Percentiles rank a stretch among this genome's conserved stretches.
These are phyloP conservation scores for Aquilaria sinensis DNA, from an alignment of 345 rosid species.

Conservation along the genomic window DNA sequence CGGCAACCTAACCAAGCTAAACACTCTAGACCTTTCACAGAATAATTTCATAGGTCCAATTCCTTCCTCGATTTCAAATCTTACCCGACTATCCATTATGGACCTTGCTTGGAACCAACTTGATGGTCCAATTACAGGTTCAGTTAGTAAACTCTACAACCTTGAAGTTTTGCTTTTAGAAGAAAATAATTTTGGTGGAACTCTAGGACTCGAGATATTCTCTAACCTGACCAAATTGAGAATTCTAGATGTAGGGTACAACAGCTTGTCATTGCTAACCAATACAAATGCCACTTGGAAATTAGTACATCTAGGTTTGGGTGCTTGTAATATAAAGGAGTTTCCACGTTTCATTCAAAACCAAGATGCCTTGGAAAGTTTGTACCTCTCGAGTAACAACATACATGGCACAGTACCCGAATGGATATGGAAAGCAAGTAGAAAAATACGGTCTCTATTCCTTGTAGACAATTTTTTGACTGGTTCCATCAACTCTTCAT, in stretches of 20 bases:
- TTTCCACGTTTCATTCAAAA: constrained; percentile 10
- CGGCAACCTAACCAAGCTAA: constrained; percentile 3
- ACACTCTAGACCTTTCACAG: background rate
- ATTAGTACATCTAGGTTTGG: background rate
- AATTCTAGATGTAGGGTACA: background rate
- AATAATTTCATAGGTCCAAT: constrained; percentile 9
- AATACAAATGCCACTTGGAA: background rate
- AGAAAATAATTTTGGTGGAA: too few species aligned
- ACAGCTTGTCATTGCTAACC: background rate
- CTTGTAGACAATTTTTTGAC: constrained; percentile 13
- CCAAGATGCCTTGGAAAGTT: background rate
- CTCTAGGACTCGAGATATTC: too few species aligned
- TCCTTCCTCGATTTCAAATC: background rate
- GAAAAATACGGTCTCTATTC: constrained; percentile 4
- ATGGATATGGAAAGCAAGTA: constrained; percentile 5
- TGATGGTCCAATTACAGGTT: constrained; percentile 14
- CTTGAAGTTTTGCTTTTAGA: too few species aligned
- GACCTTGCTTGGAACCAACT: constrained; percentile 11
- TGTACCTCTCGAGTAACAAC: constrained; percentile 14
- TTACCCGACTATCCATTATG: background rate
- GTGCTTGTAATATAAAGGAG: constrained; percentile 8
- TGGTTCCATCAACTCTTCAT: background rate
- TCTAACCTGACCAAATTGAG: background rate
- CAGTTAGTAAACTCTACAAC: background rate
- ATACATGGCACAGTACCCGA: constrained; percentile 18